Evolutionary conservation across 169 alveolate genomes (phyloP).

Genomic region (Plasmodium cynomolgi): DNA sequence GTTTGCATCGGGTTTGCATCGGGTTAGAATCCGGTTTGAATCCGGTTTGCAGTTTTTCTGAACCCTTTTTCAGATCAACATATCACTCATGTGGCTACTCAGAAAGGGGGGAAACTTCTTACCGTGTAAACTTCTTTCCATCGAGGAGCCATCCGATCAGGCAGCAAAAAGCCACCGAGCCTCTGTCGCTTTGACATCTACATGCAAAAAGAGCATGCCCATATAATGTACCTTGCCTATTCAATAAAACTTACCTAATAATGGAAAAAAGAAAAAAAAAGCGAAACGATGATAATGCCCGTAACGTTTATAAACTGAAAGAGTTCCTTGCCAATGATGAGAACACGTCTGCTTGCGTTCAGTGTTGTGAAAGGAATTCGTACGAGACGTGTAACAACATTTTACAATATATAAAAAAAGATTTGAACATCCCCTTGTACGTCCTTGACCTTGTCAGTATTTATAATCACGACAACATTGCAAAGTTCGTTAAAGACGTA

Average conservation of each 20-base stretch:
- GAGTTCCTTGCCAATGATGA: constrained; percentile 15
- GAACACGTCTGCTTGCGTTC: constrained; percentile 11
- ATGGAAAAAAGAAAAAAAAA: background rate
- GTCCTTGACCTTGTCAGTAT: constrained; percentile 54
- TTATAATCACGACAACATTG: constrained; percentile 42
- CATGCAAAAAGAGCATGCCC: background rate
- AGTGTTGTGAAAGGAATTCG: constrained; percentile 44
- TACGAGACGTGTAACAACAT: constrained; percentile 61
- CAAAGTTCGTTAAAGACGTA: constrained; percentile 45
- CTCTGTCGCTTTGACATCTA: background rate
- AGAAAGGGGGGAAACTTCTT: background rate
- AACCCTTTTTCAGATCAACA: background rate
- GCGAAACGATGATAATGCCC: background rate
- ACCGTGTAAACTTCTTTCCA: background rate
- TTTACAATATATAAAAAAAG: constrained; percentile 17
- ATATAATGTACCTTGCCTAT: background rate
- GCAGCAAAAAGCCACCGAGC: background rate
- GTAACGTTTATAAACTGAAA: background rate
- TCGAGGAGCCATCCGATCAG: background rate
- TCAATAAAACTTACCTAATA: background rate
- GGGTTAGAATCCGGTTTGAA: too few relatives aligned
- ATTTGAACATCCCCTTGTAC: constrained; percentile 26
- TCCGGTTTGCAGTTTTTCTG: background rate
- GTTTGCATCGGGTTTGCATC: background rate
- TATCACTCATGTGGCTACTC: background rate